phyloP scores from a whole-genome alignment of 78 protist genomes.

The Planoprotostelium fungivorum region DNA sequence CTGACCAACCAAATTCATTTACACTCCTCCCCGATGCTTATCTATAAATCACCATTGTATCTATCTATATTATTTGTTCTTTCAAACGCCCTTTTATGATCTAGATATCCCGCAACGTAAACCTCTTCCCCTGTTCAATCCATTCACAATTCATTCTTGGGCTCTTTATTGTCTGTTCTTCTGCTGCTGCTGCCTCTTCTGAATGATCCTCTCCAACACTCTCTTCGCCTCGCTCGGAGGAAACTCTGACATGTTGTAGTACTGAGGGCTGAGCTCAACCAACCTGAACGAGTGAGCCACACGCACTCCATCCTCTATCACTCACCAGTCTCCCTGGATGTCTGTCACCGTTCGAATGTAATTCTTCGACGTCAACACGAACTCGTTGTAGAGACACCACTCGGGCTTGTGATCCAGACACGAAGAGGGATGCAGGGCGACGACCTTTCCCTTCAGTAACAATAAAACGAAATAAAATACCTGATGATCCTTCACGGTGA shows the following conservation, averaged over 20 bases:
- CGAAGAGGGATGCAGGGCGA: constrained; percentile 93
- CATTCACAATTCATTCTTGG: no score
- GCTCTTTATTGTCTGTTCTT: no score
- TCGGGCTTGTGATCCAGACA: constrained; percentile 89
- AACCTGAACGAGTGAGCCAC: background rate
- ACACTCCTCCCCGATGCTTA: no score
- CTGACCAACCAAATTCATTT: no score
- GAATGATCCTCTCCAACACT: background rate
- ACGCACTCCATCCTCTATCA: background rate
- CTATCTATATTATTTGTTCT: no score
- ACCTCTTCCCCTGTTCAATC: no score
- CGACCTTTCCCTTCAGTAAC: no score
- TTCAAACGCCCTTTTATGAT: no score
- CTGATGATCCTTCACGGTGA: constrained; percentile 95
- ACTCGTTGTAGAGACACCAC: constrained; percentile 97
- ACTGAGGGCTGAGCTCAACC: background rate
- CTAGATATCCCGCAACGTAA: no score
- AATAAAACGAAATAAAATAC: background rate
- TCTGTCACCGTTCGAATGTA: constrained; percentile 94
- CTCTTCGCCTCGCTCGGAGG: background rate
- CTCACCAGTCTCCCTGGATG: constrained; percentile 84
- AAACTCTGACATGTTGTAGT: background rate
- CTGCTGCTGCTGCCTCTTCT: background rate
- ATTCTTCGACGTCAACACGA: constrained; percentile 91
- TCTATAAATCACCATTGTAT: no score